Percentiles rank a stretch among this genome's conserved stretches.
phyloP scores from a whole-genome alignment of 345 rosid species.

The Rhodamnia argentea region DNA sequence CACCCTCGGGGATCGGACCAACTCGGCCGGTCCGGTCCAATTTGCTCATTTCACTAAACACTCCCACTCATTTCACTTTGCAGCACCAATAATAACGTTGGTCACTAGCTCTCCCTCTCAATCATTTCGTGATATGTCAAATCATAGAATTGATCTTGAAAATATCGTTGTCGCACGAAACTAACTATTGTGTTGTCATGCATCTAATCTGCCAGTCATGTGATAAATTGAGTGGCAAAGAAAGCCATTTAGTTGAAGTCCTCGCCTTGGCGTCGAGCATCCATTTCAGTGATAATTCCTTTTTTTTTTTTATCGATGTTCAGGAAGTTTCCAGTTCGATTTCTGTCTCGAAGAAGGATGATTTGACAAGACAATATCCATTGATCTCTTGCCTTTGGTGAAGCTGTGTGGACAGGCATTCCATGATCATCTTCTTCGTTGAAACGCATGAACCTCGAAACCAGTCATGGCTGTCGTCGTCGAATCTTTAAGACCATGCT shows the following conservation, averaged over 20 bases:
- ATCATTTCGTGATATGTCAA: neutral
- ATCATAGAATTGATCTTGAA: neutral
- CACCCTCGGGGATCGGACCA: too few relatives aligned
- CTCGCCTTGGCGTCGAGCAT: neutral
- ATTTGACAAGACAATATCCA: neutral
- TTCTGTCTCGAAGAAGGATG: neutral
- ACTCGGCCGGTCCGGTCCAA: too few relatives aligned
- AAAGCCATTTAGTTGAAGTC: neutral
- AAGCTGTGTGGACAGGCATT: neutral
- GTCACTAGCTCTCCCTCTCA: neutral
- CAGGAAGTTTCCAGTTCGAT: neutral
- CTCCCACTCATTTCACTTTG: neutral
- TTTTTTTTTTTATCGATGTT: neutral
- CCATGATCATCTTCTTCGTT: neutral
- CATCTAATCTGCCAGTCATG: neutral
- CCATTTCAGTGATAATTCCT: rapidly evolving
- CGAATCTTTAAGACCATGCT: neutral
- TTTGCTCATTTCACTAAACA: too few relatives aligned
- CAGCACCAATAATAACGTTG: neutral
- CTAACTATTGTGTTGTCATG: neutral
- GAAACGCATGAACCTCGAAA: neutral
- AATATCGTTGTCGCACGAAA: neutral
- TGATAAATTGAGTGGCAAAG: neutral
- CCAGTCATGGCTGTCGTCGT: neutral
- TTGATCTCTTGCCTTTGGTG: neutral